phyloP scores from a whole-genome alignment of 1,284 basidiomycete species.

The Trametes versicolor region DNA sequence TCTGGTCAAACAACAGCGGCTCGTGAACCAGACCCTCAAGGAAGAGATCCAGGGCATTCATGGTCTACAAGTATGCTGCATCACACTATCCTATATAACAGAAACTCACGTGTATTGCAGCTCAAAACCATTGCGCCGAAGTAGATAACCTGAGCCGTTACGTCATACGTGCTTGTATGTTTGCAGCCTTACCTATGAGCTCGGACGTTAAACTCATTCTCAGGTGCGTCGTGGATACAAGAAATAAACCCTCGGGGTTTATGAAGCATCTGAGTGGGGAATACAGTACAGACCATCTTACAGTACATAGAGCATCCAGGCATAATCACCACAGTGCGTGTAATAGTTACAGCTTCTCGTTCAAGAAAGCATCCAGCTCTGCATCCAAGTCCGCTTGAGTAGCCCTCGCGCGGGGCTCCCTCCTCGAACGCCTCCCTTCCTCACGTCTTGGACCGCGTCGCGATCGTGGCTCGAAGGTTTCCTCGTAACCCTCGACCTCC shows the following conservation, averaged over 20 bases:
- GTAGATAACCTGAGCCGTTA: slow-evolving; percentile 21
- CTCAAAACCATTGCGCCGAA: slow-evolving; percentile 33
- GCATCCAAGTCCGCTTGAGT: slow-evolving; percentile 80
- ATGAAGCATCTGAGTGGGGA: slow-evolving; percentile 14
- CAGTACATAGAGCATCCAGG: slow-evolving; percentile 27
- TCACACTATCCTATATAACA: neutral
- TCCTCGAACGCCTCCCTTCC: slow-evolving; percentile 40
- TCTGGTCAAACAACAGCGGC: slow-evolving; percentile 92
- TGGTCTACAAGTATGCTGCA: slow-evolving; percentile 84
- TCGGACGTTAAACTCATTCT: too few relatives aligned
- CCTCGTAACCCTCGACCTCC: slow-evolving; percentile 31
- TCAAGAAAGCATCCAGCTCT: slow-evolving; percentile 79
- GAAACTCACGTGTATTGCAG: neutral
- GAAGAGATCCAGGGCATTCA: slow-evolving; percentile 93
- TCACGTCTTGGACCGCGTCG: slow-evolving; percentile 7
- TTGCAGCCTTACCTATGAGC: neutral
- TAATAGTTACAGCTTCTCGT: slow-evolving; percentile 45
- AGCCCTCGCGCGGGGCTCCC: slow-evolving; percentile 54
- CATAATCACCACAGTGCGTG: slow-evolving; percentile 16
- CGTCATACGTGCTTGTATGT: neutral
- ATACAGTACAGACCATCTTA: slow-evolving; percentile 27
- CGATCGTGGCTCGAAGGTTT: slow-evolving; percentile 20
- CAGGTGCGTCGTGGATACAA: neutral
- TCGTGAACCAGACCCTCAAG: slow-evolving; percentile 91
- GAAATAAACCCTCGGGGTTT: neutral